A percentile compares a stretch with the other conserved stretches of the same genome.
These are phyloP conservation scores for Coccomyxa sp. DNA, from an alignment of 139 green algal genomes.

Conservation along the genomic window DNA sequence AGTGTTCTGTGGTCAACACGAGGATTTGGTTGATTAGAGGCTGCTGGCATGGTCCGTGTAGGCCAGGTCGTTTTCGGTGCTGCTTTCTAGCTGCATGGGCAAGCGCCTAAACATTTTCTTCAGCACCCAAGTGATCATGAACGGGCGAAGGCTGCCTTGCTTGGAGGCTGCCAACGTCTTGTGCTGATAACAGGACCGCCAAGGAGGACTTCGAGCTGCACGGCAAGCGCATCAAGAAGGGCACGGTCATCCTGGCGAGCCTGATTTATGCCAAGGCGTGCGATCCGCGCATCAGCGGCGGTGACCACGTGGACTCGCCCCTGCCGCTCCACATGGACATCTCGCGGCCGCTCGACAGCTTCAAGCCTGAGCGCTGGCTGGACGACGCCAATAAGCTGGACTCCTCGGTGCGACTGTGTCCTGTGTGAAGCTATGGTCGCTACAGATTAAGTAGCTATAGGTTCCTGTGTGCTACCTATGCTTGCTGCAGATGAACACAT, in stretches of 20 bases:
- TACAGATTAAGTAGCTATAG: not conserved
- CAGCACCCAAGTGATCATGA: too few species aligned
- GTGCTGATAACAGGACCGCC: not conserved
- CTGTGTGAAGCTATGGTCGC: not conserved
- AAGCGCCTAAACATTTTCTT: too few species aligned
- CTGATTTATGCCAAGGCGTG: not conserved
- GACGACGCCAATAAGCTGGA: not conserved
- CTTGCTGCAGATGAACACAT: not conserved
- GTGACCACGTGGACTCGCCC: not conserved
- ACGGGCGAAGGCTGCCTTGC: too few species aligned
- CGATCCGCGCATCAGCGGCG: not conserved
- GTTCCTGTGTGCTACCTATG: not conserved
- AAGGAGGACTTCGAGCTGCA: slow-evolving; percentile 10
- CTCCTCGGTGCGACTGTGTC: not conserved
- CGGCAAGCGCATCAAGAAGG: slow-evolving; percentile 2
- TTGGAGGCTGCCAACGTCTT: too few species aligned
- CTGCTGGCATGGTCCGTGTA: too few species aligned
- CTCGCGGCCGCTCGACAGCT: not conserved
- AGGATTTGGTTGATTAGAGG: too few species aligned
- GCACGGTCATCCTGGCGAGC: not conserved
- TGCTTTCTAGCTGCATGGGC: too few species aligned
- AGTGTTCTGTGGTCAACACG: too few species aligned
- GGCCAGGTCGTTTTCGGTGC: too few species aligned
- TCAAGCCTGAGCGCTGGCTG: slow-evolving; percentile 5
- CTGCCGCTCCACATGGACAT: slow-evolving; percentile 1